A percentile compares a stretch with the other conserved stretches of the same genome.
These are phyloP conservation scores for Zizania palustris DNA, from an alignment of 202 grass and related monocot species.

Conservation along the genomic window DNA sequence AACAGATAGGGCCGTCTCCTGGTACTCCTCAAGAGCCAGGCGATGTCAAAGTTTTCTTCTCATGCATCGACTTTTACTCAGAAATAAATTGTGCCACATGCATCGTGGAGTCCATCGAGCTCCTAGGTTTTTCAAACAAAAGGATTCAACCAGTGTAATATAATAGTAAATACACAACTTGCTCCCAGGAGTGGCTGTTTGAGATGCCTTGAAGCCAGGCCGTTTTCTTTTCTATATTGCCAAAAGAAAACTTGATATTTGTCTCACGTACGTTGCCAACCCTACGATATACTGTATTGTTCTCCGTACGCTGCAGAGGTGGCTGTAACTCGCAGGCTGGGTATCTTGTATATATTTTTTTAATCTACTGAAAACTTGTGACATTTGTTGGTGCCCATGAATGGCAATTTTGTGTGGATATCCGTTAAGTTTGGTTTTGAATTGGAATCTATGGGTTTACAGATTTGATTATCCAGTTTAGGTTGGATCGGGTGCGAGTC, in stretches of 20 bases:
- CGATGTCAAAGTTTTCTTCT: slow-evolving; percentile 10
- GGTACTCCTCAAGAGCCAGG: slow-evolving; percentile 13
- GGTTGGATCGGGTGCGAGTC: too few relatives aligned
- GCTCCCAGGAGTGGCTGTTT: slow-evolving; percentile 32
- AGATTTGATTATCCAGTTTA: too few relatives aligned
- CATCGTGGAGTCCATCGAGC: not conserved
- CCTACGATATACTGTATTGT: not conserved
- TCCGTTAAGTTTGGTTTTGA: too few relatives aligned
- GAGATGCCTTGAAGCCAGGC: not conserved
- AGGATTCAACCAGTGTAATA: not conserved
- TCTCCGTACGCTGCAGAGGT: not conserved
- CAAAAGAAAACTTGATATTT: not conserved
- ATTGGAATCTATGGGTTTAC: too few relatives aligned
- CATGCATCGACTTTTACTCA: not conserved
- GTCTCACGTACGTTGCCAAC: slow-evolving; percentile 41
- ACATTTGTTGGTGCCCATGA: not conserved
- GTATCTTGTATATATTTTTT: not conserved
- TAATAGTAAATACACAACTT: not conserved
- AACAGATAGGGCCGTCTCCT: slow-evolving; percentile 21
- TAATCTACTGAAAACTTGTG: not conserved
- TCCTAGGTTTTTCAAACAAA: slow-evolving; percentile 40
- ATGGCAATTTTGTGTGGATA: too few relatives aligned
- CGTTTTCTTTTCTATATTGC: slow-evolving; percentile 5
- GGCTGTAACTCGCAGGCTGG: not conserved
- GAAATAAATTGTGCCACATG: slow-evolving; percentile 2